Base-by-base conservation (phyloP, 1,284 basidiomycete species). In the Leccinum solheimii region DNA sequence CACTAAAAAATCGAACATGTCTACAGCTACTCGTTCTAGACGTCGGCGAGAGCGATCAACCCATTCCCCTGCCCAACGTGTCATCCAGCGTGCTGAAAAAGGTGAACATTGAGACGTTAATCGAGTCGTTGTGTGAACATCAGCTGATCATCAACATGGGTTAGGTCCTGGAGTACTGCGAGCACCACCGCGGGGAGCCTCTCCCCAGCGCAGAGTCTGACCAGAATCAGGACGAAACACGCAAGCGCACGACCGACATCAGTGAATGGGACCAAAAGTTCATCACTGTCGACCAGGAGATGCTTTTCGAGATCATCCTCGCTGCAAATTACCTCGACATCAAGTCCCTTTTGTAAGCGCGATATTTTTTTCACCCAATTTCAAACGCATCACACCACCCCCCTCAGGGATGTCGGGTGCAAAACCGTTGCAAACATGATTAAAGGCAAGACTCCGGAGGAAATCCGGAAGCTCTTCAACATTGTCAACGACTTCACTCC, bases 341-440 rank as follows among this genome's bases (percentile, higher is more conserved):
- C 84, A 99, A 99, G 83, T 92, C 96, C 40, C 86, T 99, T 53
- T 87, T 99, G 95, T 97, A 69, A 69, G 91, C 82, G 30, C 23
- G 30, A 16, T 51, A 14, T 52, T 51, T 30, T 9, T 53, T 53
- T 34, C 16, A 51, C 60, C 52, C 23, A n/a, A 53, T 27, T 51
- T 50, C 13, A 9, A n/a, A 58, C 14, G 56, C 48, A 63, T 51
- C 58, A 49, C 61, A 43, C 58, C 36, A 11, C 43, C 11, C 6
- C 34, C 27, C 55, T 27, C 71, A 97, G 95, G 67, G 97, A 99
- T 75, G 95, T 99, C 63, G 97, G 97, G 1, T 99, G 97, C 87
- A 98, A 99, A 86, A 99, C 97, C 14, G 97, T 99, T 9, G 97
- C 97, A 30, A 98, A 99, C 85, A 99, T 99, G 97, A 97, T 97